Base-by-base conservation (phyloP, 495 filamentous ascomycete genomes). In the Penicillium arizonense region DNA sequence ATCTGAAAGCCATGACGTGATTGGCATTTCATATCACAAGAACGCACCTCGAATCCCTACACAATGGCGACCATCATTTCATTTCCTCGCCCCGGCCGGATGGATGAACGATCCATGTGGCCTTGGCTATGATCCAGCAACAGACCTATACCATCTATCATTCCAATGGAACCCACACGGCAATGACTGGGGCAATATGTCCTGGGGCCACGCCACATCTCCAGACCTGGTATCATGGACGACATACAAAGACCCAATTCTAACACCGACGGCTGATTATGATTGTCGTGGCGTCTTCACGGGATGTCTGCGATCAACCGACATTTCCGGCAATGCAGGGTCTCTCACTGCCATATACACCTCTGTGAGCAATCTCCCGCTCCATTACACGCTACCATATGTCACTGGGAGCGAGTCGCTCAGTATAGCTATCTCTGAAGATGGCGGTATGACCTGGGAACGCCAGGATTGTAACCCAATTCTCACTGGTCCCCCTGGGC, bases 71-170 rank as follows among this genome's bases (percentile, higher is more conserved):
- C 80, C 82, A 18, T 69, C 52, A 4, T 78, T 67, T 40, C 81
- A 83, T 53, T 68, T 85, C 35, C 66, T 68, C 5, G 76, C 81
- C 5, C 74, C 79, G 5, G 62, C 63, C 42, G 77, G 77, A 23
- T 84, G 80, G 79, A 66, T 81, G 68, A 82, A 84, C 50, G 81
- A 84, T 30, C 81, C 82, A 5, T 82, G 79, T 47, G 80, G 75
- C 8, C 61, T 77, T 16, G 74, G 78, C 47, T 84, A 82, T 43
- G 80, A 83, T 53, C 77, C 77, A 12, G 53, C 53, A 14, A 75
- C 70, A 5, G 59, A 64, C 10, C 44, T 61, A 7, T 75, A 77
- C 45, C 75, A 79, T 38, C 28, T 76, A 7, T 69, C 64, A 40
- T 77, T 72, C 55, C 76, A 79, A 63, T 79, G 72, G 69, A 79